A percentile compares a stretch with the other conserved stretches of the same genome.
These are phyloP conservation scores for Colletotrichum incanum DNA, from an alignment of 2,329 filamentous ascomycete genomes.

Conservation along the genomic window DNA sequence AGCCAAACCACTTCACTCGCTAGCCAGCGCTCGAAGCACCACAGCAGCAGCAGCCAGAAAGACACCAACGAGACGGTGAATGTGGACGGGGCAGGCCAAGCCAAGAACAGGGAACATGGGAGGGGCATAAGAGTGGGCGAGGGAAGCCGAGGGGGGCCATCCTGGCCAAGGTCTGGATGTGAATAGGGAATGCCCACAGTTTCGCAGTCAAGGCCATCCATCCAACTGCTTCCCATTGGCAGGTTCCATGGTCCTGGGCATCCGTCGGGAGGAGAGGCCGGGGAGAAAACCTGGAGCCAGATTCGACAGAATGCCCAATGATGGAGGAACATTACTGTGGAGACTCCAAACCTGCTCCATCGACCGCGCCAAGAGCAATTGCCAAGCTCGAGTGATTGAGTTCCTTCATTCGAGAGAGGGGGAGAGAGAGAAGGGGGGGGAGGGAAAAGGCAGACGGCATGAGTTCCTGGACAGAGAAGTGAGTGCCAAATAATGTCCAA, in stretches of 20 bases:
- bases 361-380: not conserved
- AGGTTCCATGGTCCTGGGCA: not conserved
- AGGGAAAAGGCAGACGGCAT: not conserved
- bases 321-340: not conserved
- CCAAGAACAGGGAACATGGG: conserved; percentile 6
- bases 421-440: not conserved
- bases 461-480: not conserved
- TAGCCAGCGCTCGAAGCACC: not conserved
- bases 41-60: not conserved
- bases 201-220: not conserved
- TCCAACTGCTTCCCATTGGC: not conserved
- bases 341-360: conserved; percentile 1
- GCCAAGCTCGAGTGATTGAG: conserved; percentile 4
- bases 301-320: not conserved
- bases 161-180: not conserved
- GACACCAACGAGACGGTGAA: not conserved
- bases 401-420: not conserved
- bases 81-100: not conserved
- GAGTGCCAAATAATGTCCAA: not conserved
- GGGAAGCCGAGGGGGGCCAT: not conserved
- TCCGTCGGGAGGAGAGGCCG: not conserved
- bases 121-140: not conserved
- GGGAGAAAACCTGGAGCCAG: conserved; percentile 9
- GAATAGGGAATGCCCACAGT: not conserved
- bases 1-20: not conserved